A percentile compares a stretch with the other conserved stretches of the same genome.
phyloP scores from a whole-genome alignment of 176 grass and related monocot genomes.

The Zea mays region Zm-B73-REFERENCE-NAM-5.0 NC_050100.1:170190001-170190500 shows the following conservation, averaged over 20 bases:
- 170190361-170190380: too few relatives aligned
- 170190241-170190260: slow-evolving; percentile 23
- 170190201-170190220: background rate
- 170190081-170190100: background rate
- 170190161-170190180: background rate
- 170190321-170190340: too few relatives aligned
- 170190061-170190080: background rate
- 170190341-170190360: too few relatives aligned
- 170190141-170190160: slow-evolving; percentile 9
- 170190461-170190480: background rate
- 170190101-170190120: slow-evolving; percentile 20
- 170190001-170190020: too few relatives aligned
- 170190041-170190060: too few relatives aligned
- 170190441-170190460: background rate
- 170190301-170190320: too few relatives aligned
- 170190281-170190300: slow-evolving; percentile 30
- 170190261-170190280: slow-evolving; percentile 18
- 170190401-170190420: too few relatives aligned
- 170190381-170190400: too few relatives aligned
- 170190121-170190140: background rate
- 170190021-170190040: too few relatives aligned
- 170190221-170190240: background rate
- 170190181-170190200: background rate
- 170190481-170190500: background rate
- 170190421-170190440: too few relatives aligned